A percentile compares a stretch with the other conserved stretches of the same genome.
Evolutionary conservation across 148 eudicot species (phyloP).

Genomic region (Pharnaceum exiguum): DNA sequence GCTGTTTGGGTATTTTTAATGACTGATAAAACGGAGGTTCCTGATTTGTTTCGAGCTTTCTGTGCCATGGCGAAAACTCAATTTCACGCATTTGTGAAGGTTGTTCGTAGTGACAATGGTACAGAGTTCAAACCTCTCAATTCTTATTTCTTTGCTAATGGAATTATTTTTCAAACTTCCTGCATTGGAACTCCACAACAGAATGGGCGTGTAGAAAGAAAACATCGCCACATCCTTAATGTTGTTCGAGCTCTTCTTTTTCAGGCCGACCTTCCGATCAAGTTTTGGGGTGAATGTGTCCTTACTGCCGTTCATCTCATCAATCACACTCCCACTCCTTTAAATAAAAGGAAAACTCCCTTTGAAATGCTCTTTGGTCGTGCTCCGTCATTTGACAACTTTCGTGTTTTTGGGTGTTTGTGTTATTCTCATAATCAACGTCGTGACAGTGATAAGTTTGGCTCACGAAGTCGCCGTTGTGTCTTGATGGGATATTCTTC

Average conservation of each 20-base stretch:
- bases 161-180: not conserved
- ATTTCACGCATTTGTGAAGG: not conserved
- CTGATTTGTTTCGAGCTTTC: not conserved
- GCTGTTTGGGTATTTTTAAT: not conserved
- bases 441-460: not conserved
- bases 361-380: not conserved
- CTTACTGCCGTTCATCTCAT: not conserved
- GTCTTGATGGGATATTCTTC: not conserved
- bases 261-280: not conserved
- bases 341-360: not conserved
- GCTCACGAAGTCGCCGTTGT: not conserved
- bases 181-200: not conserved
- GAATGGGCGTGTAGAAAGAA: conserved; percentile 2
- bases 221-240: conserved; percentile 3
- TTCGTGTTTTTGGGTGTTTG: not conserved
- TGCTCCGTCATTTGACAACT: not conserved
- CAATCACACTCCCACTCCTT: not conserved
- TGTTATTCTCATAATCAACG: not conserved
- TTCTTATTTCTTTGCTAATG: not conserved
- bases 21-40: not conserved
- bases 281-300: conserved; percentile 4
- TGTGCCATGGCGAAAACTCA: not conserved
- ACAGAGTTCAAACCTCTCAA: not conserved
- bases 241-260: not conserved
- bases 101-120: not conserved